Conservation (phyloP, 129 eudicot genomes). For the Silybum marianum region DNA sequence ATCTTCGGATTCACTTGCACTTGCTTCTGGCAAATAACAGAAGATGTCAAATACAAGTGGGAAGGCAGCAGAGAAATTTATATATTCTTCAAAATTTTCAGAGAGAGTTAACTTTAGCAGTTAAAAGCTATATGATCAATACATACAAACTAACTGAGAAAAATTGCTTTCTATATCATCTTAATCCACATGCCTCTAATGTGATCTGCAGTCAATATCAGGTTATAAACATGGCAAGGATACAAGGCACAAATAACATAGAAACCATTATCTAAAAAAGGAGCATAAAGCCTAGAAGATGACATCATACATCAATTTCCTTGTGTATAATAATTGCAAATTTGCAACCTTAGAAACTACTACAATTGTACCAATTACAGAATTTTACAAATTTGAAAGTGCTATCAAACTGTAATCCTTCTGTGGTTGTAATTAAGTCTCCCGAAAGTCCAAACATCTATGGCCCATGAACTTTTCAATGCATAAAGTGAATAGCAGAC, state of each 20-base stretch:
- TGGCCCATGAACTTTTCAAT: background rate
- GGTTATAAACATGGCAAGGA: background rate
- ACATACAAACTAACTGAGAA: background rate
- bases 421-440: background rate
- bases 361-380: background rate
- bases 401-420: background rate
- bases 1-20: slow-evolving; percentile 89
- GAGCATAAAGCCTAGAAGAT: slow-evolving; percentile 9
- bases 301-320: background rate
- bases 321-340: background rate
- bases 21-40: slow-evolving; percentile 49
- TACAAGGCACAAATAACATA: slow-evolving; percentile 10
- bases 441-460: background rate
- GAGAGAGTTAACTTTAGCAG: background rate
- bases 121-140: background rate
- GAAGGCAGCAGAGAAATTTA: slow-evolving; percentile 2
- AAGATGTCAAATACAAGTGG: background rate
- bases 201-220: background rate
- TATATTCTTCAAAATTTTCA: background rate
- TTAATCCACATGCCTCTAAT: background rate
- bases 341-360: background rate
- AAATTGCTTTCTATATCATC: background rate
- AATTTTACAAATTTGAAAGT: background rate
- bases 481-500: background rate
- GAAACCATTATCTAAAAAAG: background rate